Percentiles rank a stretch among this genome's conserved stretches.
Conservation (phyloP, 805 yeast genomes). For the Candida insectalens region DNA sequence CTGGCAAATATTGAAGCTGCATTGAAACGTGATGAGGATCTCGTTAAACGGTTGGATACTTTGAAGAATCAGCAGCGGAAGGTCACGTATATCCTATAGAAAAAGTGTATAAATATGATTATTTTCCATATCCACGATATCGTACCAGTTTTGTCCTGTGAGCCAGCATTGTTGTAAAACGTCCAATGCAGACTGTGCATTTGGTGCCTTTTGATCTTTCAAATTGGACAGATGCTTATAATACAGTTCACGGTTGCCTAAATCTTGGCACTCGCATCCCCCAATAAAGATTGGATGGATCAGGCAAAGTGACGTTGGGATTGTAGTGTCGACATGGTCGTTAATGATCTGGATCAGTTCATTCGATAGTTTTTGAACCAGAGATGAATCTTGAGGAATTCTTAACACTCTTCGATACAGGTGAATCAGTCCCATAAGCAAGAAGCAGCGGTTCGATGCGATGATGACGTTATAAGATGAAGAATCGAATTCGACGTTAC, state of each 20-base stretch:
- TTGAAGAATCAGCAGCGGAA: conserved; percentile 29
- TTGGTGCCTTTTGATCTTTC: conserved; percentile 30
- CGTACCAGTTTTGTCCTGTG: conserved; percentile 41
- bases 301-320: conserved; percentile 46
- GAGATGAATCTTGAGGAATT: conserved; percentile 33
- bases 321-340: conserved; percentile 31
- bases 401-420: conserved; percentile 45
- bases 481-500: conserved; percentile 9
- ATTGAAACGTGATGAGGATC: conserved; percentile 58
- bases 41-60: conserved; percentile 58
- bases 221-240: conserved; percentile 30
- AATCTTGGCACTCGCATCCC: conserved; percentile 45
- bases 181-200: conserved; percentile 20
- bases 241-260: conserved; percentile 26
- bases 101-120: conserved; percentile 23
- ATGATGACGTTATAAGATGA: conserved; percentile 20
- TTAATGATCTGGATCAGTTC: conserved; percentile 29
- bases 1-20: conserved; percentile 58
- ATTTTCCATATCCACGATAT: conserved; percentile 31
- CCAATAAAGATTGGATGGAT: conserved; percentile 47
- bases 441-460: conserved; percentile 43
- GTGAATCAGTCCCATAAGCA: conserved; percentile 44
- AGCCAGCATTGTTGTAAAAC: conserved; percentile 48
- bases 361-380: conserved; percentile 38
- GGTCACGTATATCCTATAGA: conserved; percentile 14